These are phyloP conservation scores for Ettlia oleoabundans DNA, from an alignment of 139 green algal genomes.

Conservation along the genomic window DNA sequence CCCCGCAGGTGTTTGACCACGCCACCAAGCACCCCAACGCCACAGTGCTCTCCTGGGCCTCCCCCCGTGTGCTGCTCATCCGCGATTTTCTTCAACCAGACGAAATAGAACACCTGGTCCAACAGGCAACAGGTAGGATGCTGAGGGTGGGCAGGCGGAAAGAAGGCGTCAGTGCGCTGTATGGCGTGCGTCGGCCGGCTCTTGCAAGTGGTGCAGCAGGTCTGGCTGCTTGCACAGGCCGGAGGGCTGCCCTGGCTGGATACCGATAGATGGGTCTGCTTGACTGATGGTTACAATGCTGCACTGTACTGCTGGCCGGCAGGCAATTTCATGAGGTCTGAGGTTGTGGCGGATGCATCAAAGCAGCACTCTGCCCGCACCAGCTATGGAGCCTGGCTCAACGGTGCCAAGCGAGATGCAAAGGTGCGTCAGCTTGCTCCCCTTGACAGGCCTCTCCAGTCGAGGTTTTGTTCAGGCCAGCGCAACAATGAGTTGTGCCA, in stretches of 20 bases:
- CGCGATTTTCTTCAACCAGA: slow-evolving; percentile 29
- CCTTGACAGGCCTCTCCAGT: neutral
- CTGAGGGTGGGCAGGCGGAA: neutral
- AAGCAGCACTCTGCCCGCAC: neutral
- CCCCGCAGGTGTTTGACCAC: slow-evolving; percentile 33
- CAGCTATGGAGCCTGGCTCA: slow-evolving; percentile 35
- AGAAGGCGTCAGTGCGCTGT: no score
- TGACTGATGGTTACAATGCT: neutral
- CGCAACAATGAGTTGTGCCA: neutral
- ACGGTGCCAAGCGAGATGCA: slow-evolving; percentile 4
- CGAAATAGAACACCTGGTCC: slow-evolving; percentile 49
- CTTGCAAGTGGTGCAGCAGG: neutral
- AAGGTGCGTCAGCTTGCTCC: neutral
- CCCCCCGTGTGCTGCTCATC: slow-evolving; percentile 23
- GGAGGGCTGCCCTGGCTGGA: no score
- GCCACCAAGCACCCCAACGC: slow-evolving; percentile 36
- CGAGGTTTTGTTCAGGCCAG: no score
- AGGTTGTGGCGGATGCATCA: slow-evolving; percentile 27
- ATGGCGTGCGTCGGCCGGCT: neutral
- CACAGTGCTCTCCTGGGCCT: slow-evolving; percentile 14
- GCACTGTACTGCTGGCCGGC: neutral
- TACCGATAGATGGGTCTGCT: neutral
- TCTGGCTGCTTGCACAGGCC: neutral
- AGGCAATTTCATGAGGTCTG: neutral
- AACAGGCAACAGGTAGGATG: slow-evolving; percentile 12